Evolutionary conservation across 148 eudicot species (phyloP).

Genomic region (Beta vulgaris): DNA sequence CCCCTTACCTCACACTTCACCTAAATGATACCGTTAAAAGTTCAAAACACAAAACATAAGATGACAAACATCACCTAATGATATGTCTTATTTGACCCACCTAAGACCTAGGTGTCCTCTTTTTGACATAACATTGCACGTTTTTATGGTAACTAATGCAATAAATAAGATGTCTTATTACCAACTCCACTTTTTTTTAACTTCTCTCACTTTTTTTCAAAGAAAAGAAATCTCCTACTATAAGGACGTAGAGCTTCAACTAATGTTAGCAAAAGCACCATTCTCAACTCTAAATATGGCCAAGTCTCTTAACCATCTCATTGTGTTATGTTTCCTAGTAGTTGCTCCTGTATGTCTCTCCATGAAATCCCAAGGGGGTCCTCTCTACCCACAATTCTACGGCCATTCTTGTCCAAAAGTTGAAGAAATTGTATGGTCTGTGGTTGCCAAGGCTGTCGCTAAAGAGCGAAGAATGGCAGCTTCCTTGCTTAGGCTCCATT

Average conservation of each 20-base stretch:
- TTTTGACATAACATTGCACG: conserved; percentile 5
- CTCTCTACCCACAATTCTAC: conserved; percentile 51
- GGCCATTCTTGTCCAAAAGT: conserved; percentile 46
- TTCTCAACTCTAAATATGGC: conserved; percentile 17
- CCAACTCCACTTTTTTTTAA: conserved; percentile 26
- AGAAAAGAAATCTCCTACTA: conserved; percentile 1
- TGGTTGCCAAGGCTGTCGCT: conserved; percentile 51
- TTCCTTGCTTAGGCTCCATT: conserved; percentile 56
- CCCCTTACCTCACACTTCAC: background rate
- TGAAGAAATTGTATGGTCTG: conserved; percentile 42
- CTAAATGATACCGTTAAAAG: conserved; percentile 10
- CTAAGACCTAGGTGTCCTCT: conserved; percentile 5
- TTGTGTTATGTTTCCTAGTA: conserved; percentile 20
- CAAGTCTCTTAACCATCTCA: conserved; percentile 11
- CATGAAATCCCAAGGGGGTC: conserved; percentile 17
- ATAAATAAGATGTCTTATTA: conserved; percentile 21
- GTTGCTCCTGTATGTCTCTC: conserved; percentile 30
- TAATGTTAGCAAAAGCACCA: background rate
- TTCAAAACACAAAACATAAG: background rate
- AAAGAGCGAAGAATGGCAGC: conserved; percentile 63
- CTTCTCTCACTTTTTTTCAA: background rate
- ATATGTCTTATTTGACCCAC: conserved; percentile 15
- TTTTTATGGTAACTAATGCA: conserved; percentile 14
- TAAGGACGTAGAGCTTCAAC: background rate
- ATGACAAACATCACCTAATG: conserved; percentile 20